phyloP scores from a whole-genome alignment of 2,329 filamentous ascomycete genomes.

The Epichloe brachyelytri region DNA sequence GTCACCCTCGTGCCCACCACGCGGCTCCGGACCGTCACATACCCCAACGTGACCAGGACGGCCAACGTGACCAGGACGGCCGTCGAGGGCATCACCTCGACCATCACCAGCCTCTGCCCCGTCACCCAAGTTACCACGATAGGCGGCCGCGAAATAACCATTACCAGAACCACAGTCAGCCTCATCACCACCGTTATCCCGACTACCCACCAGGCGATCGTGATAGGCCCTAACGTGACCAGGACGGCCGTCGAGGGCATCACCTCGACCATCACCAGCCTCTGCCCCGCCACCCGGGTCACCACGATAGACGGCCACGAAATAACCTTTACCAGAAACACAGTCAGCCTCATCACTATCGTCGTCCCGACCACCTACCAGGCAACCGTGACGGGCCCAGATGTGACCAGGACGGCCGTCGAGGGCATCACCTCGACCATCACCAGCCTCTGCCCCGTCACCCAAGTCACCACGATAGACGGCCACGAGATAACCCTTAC shows the following conservation, averaged over 20 bases:
- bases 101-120: conserved; percentile 29
- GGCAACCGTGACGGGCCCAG: not conserved
- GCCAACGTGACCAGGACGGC: conserved; percentile 20
- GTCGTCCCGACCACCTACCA: conserved; percentile 16
- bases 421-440: not conserved
- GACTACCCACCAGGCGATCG: conserved; percentile 12
- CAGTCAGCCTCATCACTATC: conserved; percentile 13
- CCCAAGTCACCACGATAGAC: not conserved
- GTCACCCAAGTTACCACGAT: conserved; percentile 23
- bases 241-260: conserved; percentile 20
- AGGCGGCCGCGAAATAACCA: conserved; percentile 8
- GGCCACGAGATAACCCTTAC: conserved; percentile 11
- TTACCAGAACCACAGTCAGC: conserved; percentile 13
- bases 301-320: conserved; percentile 15
- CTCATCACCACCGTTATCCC: conserved; percentile 16
- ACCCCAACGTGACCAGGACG: conserved; percentile 17
- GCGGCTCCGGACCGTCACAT: conserved; percentile 17
- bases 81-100: conserved; percentile 24
- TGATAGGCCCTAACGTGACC: conserved; percentile 12
- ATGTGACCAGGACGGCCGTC: not conserved
- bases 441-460: not conserved
- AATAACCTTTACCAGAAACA: conserved; percentile 12
- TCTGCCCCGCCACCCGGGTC: conserved; percentile 27
- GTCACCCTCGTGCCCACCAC: conserved; percentile 17
- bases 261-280: conserved; percentile 29